Conservation (phyloP, 306 rosid genomes). For the Phaseolus lunatus region DNA sequence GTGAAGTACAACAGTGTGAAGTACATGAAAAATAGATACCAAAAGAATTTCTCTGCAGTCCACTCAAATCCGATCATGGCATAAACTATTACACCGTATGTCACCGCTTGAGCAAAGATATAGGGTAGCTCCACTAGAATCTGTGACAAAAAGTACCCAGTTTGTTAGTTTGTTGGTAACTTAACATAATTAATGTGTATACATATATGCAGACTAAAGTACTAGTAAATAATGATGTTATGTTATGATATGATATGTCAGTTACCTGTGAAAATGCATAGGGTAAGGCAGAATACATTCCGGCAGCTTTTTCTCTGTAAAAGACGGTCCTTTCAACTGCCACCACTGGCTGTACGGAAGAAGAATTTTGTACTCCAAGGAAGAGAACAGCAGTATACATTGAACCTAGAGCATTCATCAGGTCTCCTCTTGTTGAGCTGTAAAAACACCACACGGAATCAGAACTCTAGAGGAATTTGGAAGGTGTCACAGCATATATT, state of each 20-base stretch:
- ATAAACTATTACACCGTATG: conserved; percentile 60
- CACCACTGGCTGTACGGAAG: conserved; percentile 62
- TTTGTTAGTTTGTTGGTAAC: conserved; percentile 16
- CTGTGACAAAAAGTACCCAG: conserved; percentile 44
- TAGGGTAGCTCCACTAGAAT: conserved; percentile 67
- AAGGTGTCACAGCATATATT: conserved; percentile 25
- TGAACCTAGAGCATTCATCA: conserved; percentile 61
- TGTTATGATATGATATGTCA: no score
- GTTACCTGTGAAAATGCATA: conserved; percentile 70
- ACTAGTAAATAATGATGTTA: background rate
- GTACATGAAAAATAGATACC: conserved; percentile 68
- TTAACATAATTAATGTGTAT: background rate
- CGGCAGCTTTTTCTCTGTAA: conserved; percentile 71
- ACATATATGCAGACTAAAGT: background rate
- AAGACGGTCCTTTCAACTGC: conserved; percentile 67
- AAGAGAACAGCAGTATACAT: conserved; percentile 62
- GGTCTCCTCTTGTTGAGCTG: conserved; percentile 45
- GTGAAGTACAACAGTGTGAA: conserved; percentile 69
- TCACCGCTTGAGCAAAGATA: conserved; percentile 51
- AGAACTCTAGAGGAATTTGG: conserved; percentile 5
- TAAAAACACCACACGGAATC: background rate
- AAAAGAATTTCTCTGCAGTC: conserved; percentile 61
- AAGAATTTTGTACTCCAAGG: conserved; percentile 61
- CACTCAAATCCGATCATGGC: conserved; percentile 75
- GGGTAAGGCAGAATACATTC: conserved; percentile 71